Evolutionary conservation across 2,329 filamentous ascomycete genomes (phyloP), one percentile per base, ranked within the genome.

Genomic region (Cladosporium sp.): DNA sequence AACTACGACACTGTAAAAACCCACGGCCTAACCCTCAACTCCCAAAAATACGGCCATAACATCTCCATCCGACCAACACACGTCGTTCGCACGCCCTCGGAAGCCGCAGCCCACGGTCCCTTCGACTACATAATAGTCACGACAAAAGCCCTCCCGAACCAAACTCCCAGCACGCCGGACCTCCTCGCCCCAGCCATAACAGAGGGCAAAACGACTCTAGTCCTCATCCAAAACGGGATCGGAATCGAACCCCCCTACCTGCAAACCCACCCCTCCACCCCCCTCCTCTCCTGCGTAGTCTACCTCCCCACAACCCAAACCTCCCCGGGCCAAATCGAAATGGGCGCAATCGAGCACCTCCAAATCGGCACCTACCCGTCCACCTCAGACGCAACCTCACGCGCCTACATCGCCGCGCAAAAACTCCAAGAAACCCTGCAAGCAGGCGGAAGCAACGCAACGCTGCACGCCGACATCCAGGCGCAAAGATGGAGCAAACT

Each of bases 181-280:
- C 54, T 67, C 18, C 70, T 77, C 40, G 57, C 58, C 5, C 67
- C 71, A 0, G 73, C 67, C 3, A 62, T 77, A 2, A 57, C 54
- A 2, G 62, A 60, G 1, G 59, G 62, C 8, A 55, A 67, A 41
- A 82, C 79, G 0, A 72, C 75, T 0, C 76, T 84, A 35, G 78
- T 79, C 7, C 72, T 84, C 1, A 72, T 82, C 13, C 80, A 84
- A 53, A 84, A 84, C 56, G 81, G 81, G 0, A 76, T 84, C 32
- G 74, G 71, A 1, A 82, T 83, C 52, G 81, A 84, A 59, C 71
- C 77, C 8, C 45, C 57, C 64, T 0, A 55, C 60, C 0, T 62
- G n/a, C n/a, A n/a, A n/a, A n/a, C 65, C 0, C 84, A 78, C 54
- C 78, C 78, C 0, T 48, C 60, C 0, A 76, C 75, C 27, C 74